Evolutionary conservation across 1,284 basidiomycete species (phyloP).

Genomic region (Sporisorium sorghi): DNA sequence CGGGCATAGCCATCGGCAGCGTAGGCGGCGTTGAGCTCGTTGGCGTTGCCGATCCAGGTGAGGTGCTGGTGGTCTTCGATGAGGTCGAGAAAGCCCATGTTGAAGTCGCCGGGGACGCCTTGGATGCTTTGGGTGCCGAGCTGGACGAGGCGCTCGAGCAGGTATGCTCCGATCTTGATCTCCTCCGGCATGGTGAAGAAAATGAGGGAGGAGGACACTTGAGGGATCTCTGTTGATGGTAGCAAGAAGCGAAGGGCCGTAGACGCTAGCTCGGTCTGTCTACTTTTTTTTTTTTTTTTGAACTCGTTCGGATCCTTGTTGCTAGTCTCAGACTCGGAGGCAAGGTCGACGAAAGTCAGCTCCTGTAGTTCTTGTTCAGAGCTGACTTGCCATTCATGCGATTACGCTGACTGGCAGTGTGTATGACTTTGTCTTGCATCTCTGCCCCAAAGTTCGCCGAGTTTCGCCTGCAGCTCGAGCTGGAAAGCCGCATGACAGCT

Average conservation of each 20-base stretch:
- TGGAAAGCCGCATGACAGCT: no score
- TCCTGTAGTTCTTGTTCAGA: background rate
- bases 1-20: slow-evolving; percentile 95
- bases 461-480: background rate
- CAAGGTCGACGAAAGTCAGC: no score
- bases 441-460: background rate
- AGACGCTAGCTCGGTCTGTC: background rate
- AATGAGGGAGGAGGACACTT: background rate
- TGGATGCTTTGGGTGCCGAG: slow-evolving; percentile 76
- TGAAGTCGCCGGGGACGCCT: slow-evolving; percentile 92
- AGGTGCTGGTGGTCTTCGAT: slow-evolving; percentile 83
- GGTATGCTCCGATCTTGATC: slow-evolving; percentile 57
- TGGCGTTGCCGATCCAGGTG: slow-evolving; percentile 80
- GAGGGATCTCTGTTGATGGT: background rate
- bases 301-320: no score
- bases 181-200: slow-evolving; percentile 33
- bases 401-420: slow-evolving; percentile 7
- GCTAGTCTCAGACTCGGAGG: no score
- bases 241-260: background rate
- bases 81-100: slow-evolving; percentile 79
- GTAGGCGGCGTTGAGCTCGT: slow-evolving; percentile 77
- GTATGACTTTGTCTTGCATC: slow-evolving; percentile 6
- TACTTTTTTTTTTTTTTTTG: no score
- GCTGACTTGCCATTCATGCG: background rate
- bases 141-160: slow-evolving; percentile 66